Evolutionary conservation across 1,284 basidiomycete species (phyloP), one percentile per base, ranked within the genome.

Genomic region (Puccinia coronata): DNA sequence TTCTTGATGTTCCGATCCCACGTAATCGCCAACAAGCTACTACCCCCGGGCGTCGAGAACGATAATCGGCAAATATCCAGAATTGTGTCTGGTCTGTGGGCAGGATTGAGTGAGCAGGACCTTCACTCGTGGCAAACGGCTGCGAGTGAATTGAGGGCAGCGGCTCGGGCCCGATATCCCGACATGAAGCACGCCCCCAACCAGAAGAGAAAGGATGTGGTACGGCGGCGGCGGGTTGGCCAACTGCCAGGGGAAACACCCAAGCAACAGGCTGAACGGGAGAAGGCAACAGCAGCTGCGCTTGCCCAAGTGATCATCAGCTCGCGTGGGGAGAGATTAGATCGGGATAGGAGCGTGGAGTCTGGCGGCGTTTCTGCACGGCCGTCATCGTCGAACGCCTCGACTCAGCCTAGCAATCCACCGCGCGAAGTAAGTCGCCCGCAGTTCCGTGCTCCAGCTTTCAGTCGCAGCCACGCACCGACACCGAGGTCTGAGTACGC

Each of bases 1-100:
- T 97, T 96, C 88, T 96, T 97, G 84, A 91, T 97, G 86, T 97
- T 95, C 87, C 90, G 95, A 82, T 93, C 93, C 47, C 92, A 93
- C 75, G 94, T 95, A 85, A 93, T 95, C 84, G 89, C 90, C 67
- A 90, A 90, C 79, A 90, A 92, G 84, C 89, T 92, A 82, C 91
- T 94, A 53, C 91, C 93, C 0, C 91, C 92, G 0, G 90, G 90
- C 11, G 92, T 95, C 81, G 92, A 95, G 87, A 91, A 92, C 3
- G 92, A 92, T 83, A 92, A 95, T 85, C 91, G 91, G 43, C 92
- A 92, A 53, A 81, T 81, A 20, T 81, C 80, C 11, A 25, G 80
- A 55, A 41, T 81, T 18, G 80, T 81, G 34, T 74, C 80, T 36
- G 71, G 72, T n/a, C 41, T 81, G 25, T 81, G 80, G 80, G 72